These are phyloP conservation scores for Hyaloperonospora arabidopsidis DNA, from an alignment of 352 stramenopile species.

Conservation along the genomic window DNA sequence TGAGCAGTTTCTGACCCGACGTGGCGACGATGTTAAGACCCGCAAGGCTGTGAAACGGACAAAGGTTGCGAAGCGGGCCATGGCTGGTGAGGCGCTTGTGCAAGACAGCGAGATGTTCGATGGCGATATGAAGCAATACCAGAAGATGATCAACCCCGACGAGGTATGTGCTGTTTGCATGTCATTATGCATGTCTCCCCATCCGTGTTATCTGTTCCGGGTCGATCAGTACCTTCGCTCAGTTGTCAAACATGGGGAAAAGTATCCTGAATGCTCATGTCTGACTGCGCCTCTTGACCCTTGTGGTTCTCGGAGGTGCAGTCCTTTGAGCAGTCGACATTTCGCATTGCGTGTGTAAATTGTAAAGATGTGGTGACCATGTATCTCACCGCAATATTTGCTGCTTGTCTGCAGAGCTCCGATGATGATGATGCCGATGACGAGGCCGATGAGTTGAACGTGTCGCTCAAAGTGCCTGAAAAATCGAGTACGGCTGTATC, in stretches of 20 bases:
- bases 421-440: constrained; percentile 74
- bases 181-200: constrained; percentile 33
- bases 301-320: constrained; percentile 27
- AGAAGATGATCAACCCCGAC: constrained; percentile 83
- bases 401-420: constrained; percentile 55
- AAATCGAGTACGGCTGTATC: constrained; percentile 67
- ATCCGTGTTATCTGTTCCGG: constrained; percentile 90
- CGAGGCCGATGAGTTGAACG: constrained; percentile 53
- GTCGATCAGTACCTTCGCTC: constrained; percentile 79
- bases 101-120: constrained; percentile 81
- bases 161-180: constrained; percentile 54
- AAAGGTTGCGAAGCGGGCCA: constrained; percentile 76
- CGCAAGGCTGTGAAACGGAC: constrained; percentile 80
- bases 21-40: constrained; percentile 73
- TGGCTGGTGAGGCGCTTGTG: constrained; percentile 70
- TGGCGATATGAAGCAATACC: constrained; percentile 67
- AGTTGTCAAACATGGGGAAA: constrained; percentile 89
- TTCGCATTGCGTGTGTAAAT: constrained; percentile 8
- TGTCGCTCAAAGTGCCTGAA: constrained; percentile 70
- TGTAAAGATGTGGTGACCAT: neutral
- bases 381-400: neutral
- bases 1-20: constrained; percentile 68
- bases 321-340: constrained; percentile 82
- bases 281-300: constrained; percentile 45
- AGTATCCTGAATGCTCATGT: constrained; percentile 74